Conservation (phyloP, 2,329 filamentous ascomycete species). For the Neonectria coccinea region DNA sequence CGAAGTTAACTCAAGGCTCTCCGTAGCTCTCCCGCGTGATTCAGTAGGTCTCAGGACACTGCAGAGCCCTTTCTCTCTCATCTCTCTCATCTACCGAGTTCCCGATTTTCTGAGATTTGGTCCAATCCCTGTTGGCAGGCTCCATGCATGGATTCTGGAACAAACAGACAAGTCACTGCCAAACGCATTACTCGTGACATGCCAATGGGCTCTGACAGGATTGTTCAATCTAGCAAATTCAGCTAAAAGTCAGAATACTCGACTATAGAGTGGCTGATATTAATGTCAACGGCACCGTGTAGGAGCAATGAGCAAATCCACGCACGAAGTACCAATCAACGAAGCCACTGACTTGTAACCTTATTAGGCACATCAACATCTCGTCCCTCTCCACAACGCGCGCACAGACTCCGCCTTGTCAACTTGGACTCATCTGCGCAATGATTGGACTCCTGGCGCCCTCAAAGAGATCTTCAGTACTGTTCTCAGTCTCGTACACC, state of each 20-base stretch:
- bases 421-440: conserved; percentile 16
- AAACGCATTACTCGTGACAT: not conserved
- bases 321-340: not conserved
- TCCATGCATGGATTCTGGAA: conserved; percentile 5
- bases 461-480: conserved; percentile 17
- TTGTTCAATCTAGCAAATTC: conserved; percentile 1
- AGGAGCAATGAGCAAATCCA: conserved; percentile 4
- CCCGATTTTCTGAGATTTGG: conserved; percentile 9
- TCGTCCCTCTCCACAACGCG: conserved; percentile 7
- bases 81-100: conserved; percentile 18
- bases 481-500: conserved; percentile 6
- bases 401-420: conserved; percentile 6
- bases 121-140: conserved; percentile 10
- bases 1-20: conserved; percentile 17
- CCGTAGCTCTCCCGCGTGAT: conserved; percentile 26
- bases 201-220: conserved; percentile 6
- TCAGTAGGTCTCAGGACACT: conserved; percentile 13
- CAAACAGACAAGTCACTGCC: conserved; percentile 7
- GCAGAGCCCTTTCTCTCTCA: conserved; percentile 9
- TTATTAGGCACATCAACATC: conserved; percentile 9
- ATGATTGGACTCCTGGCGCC: conserved; percentile 5
- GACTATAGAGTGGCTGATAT: not conserved
- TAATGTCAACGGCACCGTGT: not conserved
- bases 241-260: not conserved
- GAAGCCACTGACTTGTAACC: not conserved